Percentiles rank a stretch among this genome's conserved stretches.
Conservation (phyloP, 2,329 filamentous ascomycete species). For the Hansfordia pulvinata region DNA sequence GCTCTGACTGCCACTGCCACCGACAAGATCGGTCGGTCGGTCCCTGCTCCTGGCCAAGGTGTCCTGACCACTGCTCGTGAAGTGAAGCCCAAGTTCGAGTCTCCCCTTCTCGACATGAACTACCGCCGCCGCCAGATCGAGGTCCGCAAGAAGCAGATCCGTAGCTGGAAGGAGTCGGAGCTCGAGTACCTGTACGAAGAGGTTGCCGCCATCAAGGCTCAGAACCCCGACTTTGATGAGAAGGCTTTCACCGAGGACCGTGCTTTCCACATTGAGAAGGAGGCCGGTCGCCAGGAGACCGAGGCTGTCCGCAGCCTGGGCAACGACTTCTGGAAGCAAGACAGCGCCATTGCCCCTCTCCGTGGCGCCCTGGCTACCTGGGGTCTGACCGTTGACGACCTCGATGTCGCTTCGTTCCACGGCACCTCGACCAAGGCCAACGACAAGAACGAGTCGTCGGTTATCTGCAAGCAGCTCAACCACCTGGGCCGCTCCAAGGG, state of each 20-base stretch:
- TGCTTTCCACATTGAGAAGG: conserved; percentile 71
- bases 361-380: conserved; percentile 93
- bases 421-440: conserved; percentile 97
- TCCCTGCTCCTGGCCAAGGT: conserved; percentile 92
- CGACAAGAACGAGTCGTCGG: conserved; percentile 98
- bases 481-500: conserved; percentile 94
- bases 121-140: conserved; percentile 94
- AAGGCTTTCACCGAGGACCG: conserved; percentile 78
- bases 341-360: conserved; percentile 83
- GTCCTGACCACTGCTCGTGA: conserved; percentile 92
- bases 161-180: conserved; percentile 92
- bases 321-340: conserved; percentile 98
- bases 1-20: conserved; percentile 91
- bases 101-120: conserved; percentile 90
- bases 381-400: conserved; percentile 94
- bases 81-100: conserved; percentile 81
- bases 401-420: conserved; percentile 94
- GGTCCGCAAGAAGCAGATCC: conserved; percentile 85
- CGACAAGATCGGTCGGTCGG: conserved; percentile 97
- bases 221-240: conserved; percentile 64
- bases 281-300: conserved; percentile 82
- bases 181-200: conserved; percentile 88
- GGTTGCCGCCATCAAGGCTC: conserved; percentile 76
- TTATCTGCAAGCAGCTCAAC: conserved; percentile 89
- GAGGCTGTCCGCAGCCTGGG: conserved; percentile 85